phyloP scores from a whole-genome alignment of 2,329 filamentous ascomycete species.

The Phoma sp. region DNA sequence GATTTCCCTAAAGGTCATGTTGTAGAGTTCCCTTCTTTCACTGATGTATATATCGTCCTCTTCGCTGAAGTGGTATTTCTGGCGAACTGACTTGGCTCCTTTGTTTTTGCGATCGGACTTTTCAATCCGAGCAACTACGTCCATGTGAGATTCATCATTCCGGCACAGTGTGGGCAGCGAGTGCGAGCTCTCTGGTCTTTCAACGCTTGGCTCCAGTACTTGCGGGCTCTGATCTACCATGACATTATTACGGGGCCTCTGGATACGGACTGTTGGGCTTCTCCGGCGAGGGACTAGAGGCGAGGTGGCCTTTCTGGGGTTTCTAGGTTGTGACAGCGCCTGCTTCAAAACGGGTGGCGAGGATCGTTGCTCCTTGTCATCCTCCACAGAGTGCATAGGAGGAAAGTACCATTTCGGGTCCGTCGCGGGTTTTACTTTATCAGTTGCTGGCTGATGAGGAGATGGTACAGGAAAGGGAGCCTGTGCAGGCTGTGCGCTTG shows the following conservation, averaged over 20 bases:
- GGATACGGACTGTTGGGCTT: conserved; percentile 25
- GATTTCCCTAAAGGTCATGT: conserved; percentile 36
- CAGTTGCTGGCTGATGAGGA: conserved; percentile 10
- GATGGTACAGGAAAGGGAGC: conserved; percentile 8
- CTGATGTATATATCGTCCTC: conserved; percentile 49
- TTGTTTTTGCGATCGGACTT: too few species aligned
- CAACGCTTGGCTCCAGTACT: not conserved
- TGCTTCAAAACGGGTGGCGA: not conserved
- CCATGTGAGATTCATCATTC: not conserved
- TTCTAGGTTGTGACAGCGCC: not conserved
- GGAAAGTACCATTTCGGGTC: conserved; percentile 41
- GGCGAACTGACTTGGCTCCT: not conserved
- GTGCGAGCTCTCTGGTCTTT: not conserved
- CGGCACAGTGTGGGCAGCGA: not conserved
- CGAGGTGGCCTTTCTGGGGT: not conserved
- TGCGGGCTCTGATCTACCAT: not conserved
- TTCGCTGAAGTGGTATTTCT: conserved; percentile 36
- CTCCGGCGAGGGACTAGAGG: conserved; percentile 13
- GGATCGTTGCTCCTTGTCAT: not conserved
- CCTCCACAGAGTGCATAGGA: conserved; percentile 10
- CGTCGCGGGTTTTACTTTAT: conserved; percentile 30
- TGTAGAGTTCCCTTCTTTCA: conserved; percentile 35
- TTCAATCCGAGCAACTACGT: not conserved
- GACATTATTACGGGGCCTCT: not conserved
- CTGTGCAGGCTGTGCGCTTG: conserved; percentile 10